Conservation (phyloP, 495 filamentous ascomycete genomes). For the Lasiosphaeria miniovina region DNA sequence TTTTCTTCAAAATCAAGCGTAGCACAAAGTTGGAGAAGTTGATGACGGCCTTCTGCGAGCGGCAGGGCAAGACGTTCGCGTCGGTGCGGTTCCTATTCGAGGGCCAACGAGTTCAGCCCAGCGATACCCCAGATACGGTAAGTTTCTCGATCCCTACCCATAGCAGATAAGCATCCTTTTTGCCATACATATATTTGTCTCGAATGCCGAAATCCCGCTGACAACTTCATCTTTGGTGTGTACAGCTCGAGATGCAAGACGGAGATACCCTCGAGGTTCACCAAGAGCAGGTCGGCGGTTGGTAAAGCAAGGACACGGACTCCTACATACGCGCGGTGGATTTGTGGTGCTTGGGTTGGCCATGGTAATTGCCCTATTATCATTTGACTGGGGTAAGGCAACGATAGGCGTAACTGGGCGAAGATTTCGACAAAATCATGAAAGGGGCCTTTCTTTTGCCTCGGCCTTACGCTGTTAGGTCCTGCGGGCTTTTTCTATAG, state of each 20-base stretch:
- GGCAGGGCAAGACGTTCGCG: slow-evolving; percentile 81
- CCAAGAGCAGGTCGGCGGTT: slow-evolving; percentile 93
- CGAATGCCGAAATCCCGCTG: slow-evolving; percentile 1
- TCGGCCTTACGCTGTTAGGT: neutral
- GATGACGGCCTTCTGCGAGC: slow-evolving; percentile 98
- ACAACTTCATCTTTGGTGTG: slow-evolving; percentile 4
- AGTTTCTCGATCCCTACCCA: slow-evolving; percentile 35
- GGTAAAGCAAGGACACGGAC: slow-evolving; percentile 15
- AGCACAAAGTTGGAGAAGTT: slow-evolving; percentile 94
- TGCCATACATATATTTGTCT: neutral
- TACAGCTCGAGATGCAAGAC: slow-evolving; percentile 91
- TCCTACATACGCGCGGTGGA: too few species aligned
- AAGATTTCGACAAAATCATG: too few species aligned
- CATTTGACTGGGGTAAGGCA: too few species aligned
- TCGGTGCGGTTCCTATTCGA: slow-evolving; percentile 96
- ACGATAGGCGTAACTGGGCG: too few species aligned
- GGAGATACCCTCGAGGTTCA: slow-evolving; percentile 97
- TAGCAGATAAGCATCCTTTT: neutral
- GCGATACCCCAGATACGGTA: slow-evolving; percentile 89
- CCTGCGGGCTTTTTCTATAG: neutral
- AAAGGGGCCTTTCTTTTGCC: neutral
- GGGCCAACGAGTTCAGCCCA: slow-evolving; percentile 81
- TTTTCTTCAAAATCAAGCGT: slow-evolving; percentile 99
- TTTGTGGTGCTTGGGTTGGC: too few species aligned
- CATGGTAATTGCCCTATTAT: too few species aligned